phyloP scores from a whole-genome alignment of 768 basidiomycete genomes.

The Fomitopsis pulvina region DNA sequence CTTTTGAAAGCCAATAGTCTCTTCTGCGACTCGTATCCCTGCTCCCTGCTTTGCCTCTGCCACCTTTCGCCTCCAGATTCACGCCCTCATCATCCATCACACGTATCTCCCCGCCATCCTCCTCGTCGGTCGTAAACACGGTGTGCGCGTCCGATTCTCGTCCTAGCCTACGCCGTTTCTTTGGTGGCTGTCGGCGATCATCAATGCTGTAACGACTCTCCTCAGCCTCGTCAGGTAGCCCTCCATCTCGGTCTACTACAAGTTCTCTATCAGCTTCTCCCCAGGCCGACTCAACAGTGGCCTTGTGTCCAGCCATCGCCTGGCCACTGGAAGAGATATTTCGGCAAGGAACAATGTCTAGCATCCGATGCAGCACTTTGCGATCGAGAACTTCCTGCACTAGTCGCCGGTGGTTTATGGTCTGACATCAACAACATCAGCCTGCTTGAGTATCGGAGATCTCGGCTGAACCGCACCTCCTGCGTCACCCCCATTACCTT shows the following conservation, averaged over 20 bases:
- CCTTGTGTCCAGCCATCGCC: slow-evolving; percentile 12
- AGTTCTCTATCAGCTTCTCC: slow-evolving; percentile 31
- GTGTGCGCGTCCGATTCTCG: slow-evolving; percentile 30
- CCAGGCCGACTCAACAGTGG: slow-evolving; percentile 33
- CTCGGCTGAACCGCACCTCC: slow-evolving; percentile 46
- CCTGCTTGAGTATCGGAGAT: slow-evolving; percentile 3
- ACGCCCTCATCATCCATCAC: slow-evolving; percentile 19
- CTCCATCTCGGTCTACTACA: slow-evolving; percentile 12
- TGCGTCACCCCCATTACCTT: slow-evolving; percentile 78
- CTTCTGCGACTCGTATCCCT: slow-evolving; percentile 30
- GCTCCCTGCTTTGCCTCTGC: slow-evolving; percentile 20
- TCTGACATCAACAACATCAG: slow-evolving; percentile 33
- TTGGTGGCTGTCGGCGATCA: slow-evolving; percentile 32
- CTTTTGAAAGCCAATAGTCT: slow-evolving; percentile 55
- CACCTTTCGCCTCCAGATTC: slow-evolving; percentile 24
- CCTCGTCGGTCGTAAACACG: slow-evolving; percentile 48
- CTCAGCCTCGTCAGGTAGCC: slow-evolving; percentile 38
- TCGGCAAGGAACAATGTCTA: slow-evolving; percentile 32
- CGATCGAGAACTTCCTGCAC: slow-evolving; percentile 65
- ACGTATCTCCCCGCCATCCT: slow-evolving; percentile 20
- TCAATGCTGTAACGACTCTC: slow-evolving; percentile 38
- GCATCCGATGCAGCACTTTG: slow-evolving; percentile 48
- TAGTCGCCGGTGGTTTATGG: slow-evolving; percentile 64
- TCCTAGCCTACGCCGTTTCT: slow-evolving; percentile 41
- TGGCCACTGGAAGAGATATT: slow-evolving; percentile 1